Evolutionary conservation across 305 asterid genomes (phyloP).

Genomic region (Withania somnifera): DNA sequence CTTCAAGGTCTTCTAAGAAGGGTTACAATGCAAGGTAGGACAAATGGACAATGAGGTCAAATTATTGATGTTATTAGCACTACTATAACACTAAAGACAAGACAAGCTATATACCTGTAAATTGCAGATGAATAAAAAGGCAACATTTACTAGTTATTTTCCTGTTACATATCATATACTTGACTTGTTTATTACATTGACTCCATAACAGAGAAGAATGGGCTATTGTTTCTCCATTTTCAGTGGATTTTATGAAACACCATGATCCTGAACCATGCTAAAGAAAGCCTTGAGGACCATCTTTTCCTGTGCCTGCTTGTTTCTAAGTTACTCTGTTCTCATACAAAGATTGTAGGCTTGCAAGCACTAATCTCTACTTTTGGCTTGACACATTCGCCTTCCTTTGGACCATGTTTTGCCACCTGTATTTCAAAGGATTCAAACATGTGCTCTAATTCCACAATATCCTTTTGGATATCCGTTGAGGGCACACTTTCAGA

Average conservation of each 20-base stretch:
- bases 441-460: conserved; percentile 43
- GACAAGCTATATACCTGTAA: not conserved
- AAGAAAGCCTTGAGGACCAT: not conserved
- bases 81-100: not conserved
- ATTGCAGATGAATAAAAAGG: not conserved
- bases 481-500: conserved; percentile 8
- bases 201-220: not conserved
- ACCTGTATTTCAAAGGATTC: conserved; percentile 32
- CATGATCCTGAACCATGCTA: not conserved
- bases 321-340: not conserved
- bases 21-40: not conserved
- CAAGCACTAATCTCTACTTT: conserved; percentile 31
- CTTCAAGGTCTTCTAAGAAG: not conserved
- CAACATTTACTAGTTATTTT: not conserved
- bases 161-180: not conserved
- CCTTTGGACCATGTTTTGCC: conserved; percentile 28
- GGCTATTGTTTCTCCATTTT: not conserved
- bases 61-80: not conserved
- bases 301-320: not conserved
- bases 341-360: conserved; percentile 39
- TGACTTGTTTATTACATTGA: not conserved
- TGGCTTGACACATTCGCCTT: conserved; percentile 26
- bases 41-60: not conserved
- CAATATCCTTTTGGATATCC: conserved; percentile 39
- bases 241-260: not conserved